Conservation (phyloP, 805 yeast species). For the Monosporozyma unispora region DNA sequence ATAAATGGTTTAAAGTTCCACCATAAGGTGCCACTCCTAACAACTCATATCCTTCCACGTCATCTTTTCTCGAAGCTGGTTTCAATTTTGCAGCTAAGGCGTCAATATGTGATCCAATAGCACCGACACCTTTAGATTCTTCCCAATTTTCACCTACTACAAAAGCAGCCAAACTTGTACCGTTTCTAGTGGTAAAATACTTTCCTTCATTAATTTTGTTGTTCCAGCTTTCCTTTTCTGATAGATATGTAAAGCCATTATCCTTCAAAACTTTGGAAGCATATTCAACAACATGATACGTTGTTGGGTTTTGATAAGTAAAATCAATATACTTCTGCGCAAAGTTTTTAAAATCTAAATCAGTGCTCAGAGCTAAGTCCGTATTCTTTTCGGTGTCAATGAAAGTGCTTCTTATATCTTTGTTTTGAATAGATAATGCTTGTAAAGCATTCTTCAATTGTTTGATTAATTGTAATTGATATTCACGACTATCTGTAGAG, state of each 20-base stretch:
- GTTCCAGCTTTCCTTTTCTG: slow-evolving; percentile 46
- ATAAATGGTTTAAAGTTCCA: slow-evolving; percentile 53
- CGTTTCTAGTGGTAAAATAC: slow-evolving; percentile 61
- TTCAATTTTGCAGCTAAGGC: slow-evolving; percentile 60
- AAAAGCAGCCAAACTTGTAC: slow-evolving; percentile 61
- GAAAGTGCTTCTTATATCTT: slow-evolving; percentile 2
- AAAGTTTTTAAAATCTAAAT: slow-evolving; percentile 14
- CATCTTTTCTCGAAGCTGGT: slow-evolving; percentile 54
- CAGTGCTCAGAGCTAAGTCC: neutral
- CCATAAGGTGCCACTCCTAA: slow-evolving; percentile 81
- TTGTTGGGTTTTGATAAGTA: slow-evolving; percentile 65
- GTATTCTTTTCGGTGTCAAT: neutral
- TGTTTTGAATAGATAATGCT: slow-evolving; percentile 11
- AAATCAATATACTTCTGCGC: slow-evolving; percentile 56
- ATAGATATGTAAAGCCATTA: slow-evolving; percentile 55
- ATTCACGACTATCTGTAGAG: slow-evolving; percentile 2
- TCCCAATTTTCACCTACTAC: slow-evolving; percentile 58
- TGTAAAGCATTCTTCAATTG: slow-evolving; percentile 24
- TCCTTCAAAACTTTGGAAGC: slow-evolving; percentile 40
- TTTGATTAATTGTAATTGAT: slow-evolving; percentile 17
- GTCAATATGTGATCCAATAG: slow-evolving; percentile 70
- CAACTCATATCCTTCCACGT: slow-evolving; percentile 65
- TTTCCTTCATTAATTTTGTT: slow-evolving; percentile 37
- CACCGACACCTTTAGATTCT: slow-evolving; percentile 57
- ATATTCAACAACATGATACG: slow-evolving; percentile 56